phyloP scores from a whole-genome alignment of 1,284 basidiomycete species.

The Spongispora temasekensis region DNA sequence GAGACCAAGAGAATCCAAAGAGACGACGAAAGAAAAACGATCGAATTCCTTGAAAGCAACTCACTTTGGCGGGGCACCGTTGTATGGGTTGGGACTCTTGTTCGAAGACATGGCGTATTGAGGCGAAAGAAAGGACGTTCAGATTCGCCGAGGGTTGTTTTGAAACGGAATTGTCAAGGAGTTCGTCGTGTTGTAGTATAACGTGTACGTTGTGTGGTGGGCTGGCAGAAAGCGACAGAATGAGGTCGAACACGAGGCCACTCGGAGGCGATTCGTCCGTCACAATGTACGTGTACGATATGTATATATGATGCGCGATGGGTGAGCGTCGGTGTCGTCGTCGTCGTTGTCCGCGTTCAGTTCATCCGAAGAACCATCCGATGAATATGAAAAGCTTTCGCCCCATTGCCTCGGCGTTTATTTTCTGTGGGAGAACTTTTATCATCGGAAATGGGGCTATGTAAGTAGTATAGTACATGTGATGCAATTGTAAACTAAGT shows the following conservation, averaged over 20 bases:
- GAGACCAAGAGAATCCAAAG: neutral
- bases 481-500: no score
- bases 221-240: constrained; percentile 13
- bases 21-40: neutral
- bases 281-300: constrained; percentile 3
- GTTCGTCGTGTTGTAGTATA: constrained; percentile 9
- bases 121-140: constrained; percentile 11
- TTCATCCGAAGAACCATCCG: no score
- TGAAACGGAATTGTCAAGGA: no score
- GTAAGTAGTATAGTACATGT: no score
- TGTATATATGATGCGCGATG: no score
- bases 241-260: constrained; percentile 25
- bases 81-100: constrained; percentile 34
- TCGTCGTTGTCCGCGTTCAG: no score
- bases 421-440: no score
- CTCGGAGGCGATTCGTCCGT: neutral
- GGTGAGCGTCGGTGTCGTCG: no score
- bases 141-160: neutral
- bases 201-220: constrained; percentile 4
- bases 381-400: no score
- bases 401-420: no score
- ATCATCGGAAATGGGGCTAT: no score
- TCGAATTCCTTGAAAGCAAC: constrained; percentile 2
- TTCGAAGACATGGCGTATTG: constrained; percentile 29
- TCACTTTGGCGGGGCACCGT: constrained; percentile 37